Evolutionary conservation across 2,329 filamentous ascomycete genomes (phyloP).

Genomic region (Aspergillus sp.): DNA sequence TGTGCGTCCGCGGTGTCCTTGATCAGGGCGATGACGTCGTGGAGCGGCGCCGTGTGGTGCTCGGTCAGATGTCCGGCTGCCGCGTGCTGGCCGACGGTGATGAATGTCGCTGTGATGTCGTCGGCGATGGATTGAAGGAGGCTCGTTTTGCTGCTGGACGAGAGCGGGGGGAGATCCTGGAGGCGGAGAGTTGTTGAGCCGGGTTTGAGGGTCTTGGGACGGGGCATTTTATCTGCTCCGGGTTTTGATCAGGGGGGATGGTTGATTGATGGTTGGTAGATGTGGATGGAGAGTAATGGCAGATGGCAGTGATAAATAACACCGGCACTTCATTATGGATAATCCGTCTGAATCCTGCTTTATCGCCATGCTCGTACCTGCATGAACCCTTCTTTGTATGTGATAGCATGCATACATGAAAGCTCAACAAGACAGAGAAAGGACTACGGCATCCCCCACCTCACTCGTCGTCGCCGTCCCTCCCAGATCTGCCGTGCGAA

Average conservation of each 20-base stretch:
- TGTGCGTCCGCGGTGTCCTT: conserved; percentile 11
- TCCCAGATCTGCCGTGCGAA: conserved; percentile 72
- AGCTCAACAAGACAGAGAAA: conserved; percentile 44
- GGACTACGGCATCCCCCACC: conserved; percentile 67
- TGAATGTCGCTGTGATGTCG: conserved; percentile 24
- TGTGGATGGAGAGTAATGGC: background rate
- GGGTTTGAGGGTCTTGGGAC: background rate
- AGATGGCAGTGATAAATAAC: no score
- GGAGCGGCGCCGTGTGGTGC: conserved; percentile 17
- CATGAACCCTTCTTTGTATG: no score
- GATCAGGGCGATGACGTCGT: conserved; percentile 21
- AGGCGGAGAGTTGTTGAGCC: conserved; percentile 18
- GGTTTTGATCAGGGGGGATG: background rate
- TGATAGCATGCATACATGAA: no score
- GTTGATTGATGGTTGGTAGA: background rate
- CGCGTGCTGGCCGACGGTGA: conserved; percentile 19
- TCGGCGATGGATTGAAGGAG: conserved; percentile 20
- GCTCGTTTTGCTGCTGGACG: conserved; percentile 12
- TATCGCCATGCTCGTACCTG: no score
- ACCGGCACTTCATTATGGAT: no score
- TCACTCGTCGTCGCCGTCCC: conserved; percentile 62
- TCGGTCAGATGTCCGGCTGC: conserved; percentile 16
- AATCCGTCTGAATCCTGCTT: no score
- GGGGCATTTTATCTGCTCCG: conserved; percentile 3
- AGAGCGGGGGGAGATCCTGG: conserved; percentile 12